Conservation (phyloP, 2,329 filamentous ascomycete species). For the Alternaria gansuensis region DNA sequence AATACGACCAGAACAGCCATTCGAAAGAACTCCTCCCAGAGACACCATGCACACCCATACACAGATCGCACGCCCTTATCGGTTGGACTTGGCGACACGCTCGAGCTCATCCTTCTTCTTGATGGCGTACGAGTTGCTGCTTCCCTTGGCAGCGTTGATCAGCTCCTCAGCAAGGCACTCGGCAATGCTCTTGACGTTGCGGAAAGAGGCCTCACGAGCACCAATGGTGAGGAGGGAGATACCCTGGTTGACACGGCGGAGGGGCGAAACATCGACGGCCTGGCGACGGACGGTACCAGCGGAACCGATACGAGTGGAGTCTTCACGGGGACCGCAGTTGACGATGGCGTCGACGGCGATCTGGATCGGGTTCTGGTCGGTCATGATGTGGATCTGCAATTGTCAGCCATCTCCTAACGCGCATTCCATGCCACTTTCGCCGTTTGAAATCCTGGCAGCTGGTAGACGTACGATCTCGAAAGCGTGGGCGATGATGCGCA, state of each 20-base stretch:
- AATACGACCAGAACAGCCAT: constrained; percentile 43
- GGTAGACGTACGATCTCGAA: constrained; percentile 93
- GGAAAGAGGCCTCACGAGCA: constrained; percentile 98
- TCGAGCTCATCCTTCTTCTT: constrained; percentile 99
- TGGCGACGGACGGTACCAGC: constrained; percentile 99
- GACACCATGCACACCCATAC: constrained; percentile 43
- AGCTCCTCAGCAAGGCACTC: constrained; percentile 99
- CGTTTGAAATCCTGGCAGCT: not conserved
- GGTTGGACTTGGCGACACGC: constrained; percentile 99
- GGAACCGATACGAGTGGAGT: constrained; percentile 98
- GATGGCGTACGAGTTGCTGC: constrained; percentile 99
- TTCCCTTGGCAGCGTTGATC: constrained; percentile 99
- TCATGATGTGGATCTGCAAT: constrained; percentile 97
- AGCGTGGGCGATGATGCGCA: constrained; percentile 97
- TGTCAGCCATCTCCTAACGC: constrained; percentile 25
- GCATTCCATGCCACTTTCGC: constrained; percentile 4
- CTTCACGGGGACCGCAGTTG: constrained; percentile 99
- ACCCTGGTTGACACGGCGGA: constrained; percentile 99
- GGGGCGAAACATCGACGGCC: constrained; percentile 99
- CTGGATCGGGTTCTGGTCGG: constrained; percentile 99
- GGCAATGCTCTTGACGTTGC: constrained; percentile 99
- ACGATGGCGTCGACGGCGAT: constrained; percentile 99
- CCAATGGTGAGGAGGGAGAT: constrained; percentile 99
- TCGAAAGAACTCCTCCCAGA: constrained; percentile 49
- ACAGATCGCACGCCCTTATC: constrained; percentile 71